Base-by-base conservation (phyloP, 345 rosid species). In the Bretschneidera sinensis region DNA sequence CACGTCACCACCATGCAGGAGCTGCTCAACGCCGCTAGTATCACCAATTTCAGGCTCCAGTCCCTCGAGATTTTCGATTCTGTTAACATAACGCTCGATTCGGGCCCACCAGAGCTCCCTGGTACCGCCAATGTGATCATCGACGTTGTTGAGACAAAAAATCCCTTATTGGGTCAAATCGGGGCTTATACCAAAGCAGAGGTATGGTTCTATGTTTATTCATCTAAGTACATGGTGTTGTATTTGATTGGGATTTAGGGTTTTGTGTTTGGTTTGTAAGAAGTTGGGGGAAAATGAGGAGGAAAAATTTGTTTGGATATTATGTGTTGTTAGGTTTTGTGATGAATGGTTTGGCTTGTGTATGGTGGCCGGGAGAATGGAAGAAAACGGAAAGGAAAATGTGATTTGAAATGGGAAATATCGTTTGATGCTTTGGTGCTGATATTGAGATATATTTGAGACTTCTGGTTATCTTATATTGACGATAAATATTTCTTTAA, bases 21-120 rank as follows among this genome's bases (percentile, higher is more conserved):
- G 74, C 71, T 90, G 63, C 67, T 94, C 50, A 76, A 74, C 67
- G 97, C 82, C 0, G 81, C 96, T 20, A 74, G 71, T 60, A 57
- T 68, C 39, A 91, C 82, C 24, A 88, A 78, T 73, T 80, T 78
- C 62, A 76, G 81, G 74, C 75, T 94, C 51, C 81, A 78, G 54
- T 83, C 79, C 50, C 84, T 90, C 1, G 96, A 83, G 34, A 76
- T 85, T 54, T 94, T 94, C 20, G 91, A 90, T 72, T 88, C 97
- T 23, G 91, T 86, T 9, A 86, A 60, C 60, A 83, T 94, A 20
- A 87, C 83, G 43, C 91, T 88, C 60, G 96, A 90, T 71, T 76
- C 95, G 5, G 97, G 96, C 17, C 97, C 97, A 14, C 80, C 78
- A 9, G 97, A 94, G 82, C 84, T 94, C 15, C 89, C 99, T 9